phyloP scores from a whole-genome alignment of 352 stramenopile species.

The Phytophthora sansomeana region DNA sequence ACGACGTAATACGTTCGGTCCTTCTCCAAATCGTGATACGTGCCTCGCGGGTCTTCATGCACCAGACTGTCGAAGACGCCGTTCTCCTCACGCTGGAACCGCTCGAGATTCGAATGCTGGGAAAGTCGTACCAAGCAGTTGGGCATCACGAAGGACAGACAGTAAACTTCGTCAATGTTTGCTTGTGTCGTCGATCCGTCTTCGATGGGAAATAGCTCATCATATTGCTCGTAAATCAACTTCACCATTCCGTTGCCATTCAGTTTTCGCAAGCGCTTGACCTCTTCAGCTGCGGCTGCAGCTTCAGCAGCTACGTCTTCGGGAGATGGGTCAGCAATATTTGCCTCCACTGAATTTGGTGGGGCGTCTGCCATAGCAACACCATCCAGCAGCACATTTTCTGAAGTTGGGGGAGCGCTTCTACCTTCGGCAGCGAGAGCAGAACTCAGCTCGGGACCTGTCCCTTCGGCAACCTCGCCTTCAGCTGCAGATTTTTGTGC shows the following conservation, averaged over 20 bases:
- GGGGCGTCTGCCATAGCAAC: not conserved
- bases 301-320: slow-evolving; percentile 8
- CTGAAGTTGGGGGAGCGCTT: not conserved
- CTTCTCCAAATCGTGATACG: slow-evolving; percentile 73
- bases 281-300: slow-evolving; percentile 33
- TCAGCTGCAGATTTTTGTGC: not conserved
- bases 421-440: not conserved
- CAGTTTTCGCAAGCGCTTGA: slow-evolving; percentile 45
- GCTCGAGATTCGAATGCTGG: slow-evolving; percentile 51
- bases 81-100: slow-evolving; percentile 58
- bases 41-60: slow-evolving; percentile 72
- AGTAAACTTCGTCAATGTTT: slow-evolving; percentile 87
- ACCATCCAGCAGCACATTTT: slow-evolving; percentile 9
- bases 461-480: not conserved
- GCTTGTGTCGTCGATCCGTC: slow-evolving; percentile 80
- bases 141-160: slow-evolving; percentile 90
- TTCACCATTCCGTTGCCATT: slow-evolving; percentile 72
- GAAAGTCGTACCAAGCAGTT: slow-evolving; percentile 85
- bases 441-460: not conserved
- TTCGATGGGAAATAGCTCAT: slow-evolving; percentile 83
- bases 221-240: slow-evolving; percentile 90
- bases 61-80: slow-evolving; percentile 68
- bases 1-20: slow-evolving; percentile 85
- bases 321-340: not conserved
- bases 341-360: slow-evolving; percentile 1